phyloP scores from a whole-genome alignment of 2,329 filamentous ascomycete species.

The Colletotrichum destructivum region DNA sequence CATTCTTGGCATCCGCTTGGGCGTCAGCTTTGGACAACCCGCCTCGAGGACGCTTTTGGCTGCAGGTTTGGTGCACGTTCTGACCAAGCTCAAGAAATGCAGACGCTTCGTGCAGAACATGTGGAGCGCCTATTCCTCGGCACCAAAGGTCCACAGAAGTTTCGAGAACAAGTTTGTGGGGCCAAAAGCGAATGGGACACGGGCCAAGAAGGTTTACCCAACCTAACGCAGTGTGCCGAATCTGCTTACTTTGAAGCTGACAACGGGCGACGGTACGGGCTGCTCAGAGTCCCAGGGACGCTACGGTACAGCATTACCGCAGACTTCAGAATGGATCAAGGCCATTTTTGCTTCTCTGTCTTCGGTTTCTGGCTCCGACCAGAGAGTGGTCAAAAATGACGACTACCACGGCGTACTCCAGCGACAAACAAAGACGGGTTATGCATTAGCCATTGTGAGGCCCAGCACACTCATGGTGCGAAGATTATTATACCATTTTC shows the following conservation, averaged over 20 bases:
- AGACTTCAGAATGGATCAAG: background rate
- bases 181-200: background rate
- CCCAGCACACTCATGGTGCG: background rate
- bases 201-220: background rate
- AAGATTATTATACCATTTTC: background rate
- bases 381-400: background rate
- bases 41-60: background rate
- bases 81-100: background rate
- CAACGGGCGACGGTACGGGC: background rate
- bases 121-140: background rate
- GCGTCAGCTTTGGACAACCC: background rate
- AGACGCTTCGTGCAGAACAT: background rate
- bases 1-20: background rate
- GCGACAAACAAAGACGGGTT: background rate
- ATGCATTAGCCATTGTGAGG: background rate
- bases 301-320: background rate
- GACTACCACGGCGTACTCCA: background rate
- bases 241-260: background rate
- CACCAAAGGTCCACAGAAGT: constrained; percentile 9
- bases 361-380: background rate
- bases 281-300: background rate
- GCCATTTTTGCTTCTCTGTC: background rate
- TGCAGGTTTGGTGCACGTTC: background rate
- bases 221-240: background rate
- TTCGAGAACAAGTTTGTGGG: constrained; percentile 3